phyloP scores from a whole-genome alignment of 2,329 filamentous ascomycete genomes.

The Monilinia aucupariae region DNA sequence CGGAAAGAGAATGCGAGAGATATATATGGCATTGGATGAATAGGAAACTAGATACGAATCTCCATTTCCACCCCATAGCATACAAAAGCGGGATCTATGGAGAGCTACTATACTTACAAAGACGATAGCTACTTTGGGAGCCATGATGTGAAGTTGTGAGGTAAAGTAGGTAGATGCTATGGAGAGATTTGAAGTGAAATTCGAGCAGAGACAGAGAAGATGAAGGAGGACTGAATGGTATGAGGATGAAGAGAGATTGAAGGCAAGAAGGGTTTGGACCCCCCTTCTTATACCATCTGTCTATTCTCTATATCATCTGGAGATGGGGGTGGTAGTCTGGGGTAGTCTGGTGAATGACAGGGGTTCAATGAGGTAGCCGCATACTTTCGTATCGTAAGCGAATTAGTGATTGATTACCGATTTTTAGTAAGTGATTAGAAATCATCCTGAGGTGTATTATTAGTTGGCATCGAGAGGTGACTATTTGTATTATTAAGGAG shows the following conservation, averaged over 20 bases:
- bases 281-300: not conserved
- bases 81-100: not conserved
- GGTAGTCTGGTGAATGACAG: not conserved
- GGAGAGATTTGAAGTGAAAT: slow-evolving; percentile 1
- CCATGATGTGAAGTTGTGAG: slow-evolving; percentile 50
- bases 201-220: not conserved
- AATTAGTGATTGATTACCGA: not conserved
- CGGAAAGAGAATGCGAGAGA: too few relatives aligned
- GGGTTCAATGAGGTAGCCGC: not conserved
- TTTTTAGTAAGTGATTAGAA: not conserved
- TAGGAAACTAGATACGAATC: not conserved
- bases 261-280: not conserved
- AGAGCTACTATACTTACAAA: slow-evolving; percentile 56
- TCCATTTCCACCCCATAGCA: too few relatives aligned
- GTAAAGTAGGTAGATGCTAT: not conserved
- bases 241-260: not conserved
- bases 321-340: too few relatives aligned
- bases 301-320: too few relatives aligned
- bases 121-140: slow-evolving; percentile 86
- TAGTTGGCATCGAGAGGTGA: too few relatives aligned
- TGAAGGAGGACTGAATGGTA: not conserved
- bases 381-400: too few relatives aligned
- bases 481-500: too few relatives aligned
- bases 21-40: not conserved
- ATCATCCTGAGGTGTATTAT: too few relatives aligned